Evolutionary conservation across 306 rosid species (phyloP).

Genomic region (Benincasa hispida): DNA sequence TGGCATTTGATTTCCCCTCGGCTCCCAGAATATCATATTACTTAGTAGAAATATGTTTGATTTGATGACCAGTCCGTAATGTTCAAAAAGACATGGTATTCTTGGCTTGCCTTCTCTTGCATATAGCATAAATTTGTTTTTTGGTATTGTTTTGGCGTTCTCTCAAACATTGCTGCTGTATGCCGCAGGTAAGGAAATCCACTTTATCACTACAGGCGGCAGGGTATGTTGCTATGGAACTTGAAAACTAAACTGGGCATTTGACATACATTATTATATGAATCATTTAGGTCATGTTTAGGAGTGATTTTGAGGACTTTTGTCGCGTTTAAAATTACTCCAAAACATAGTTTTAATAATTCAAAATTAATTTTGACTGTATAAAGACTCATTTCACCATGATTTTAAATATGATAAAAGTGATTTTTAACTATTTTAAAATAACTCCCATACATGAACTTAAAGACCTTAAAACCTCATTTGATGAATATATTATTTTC

Average conservation of each 20-base stretch:
- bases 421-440: no score
- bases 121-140: neutral
- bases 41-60: neutral
- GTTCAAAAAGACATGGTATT: neutral
- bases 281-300: no score
- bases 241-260: neutral
- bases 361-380: no score
- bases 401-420: no score
- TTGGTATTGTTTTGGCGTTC: neutral
- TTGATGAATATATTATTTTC: conserved; percentile 15
- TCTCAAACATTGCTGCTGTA: neutral
- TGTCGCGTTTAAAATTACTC: no score
- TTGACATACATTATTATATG: neutral
- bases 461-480: neutral
- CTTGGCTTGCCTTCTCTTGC: neutral
- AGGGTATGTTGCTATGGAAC: conserved; percentile 51
- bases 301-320: no score
- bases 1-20: neutral
- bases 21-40: neutral
- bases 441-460: neutral
- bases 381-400: no score
- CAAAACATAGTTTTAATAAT: no score
- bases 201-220: conserved; percentile 82
- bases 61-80: neutral
- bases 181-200: conserved; percentile 68